phyloP scores from a whole-genome alignment of 192 early-diverging fungal genomes.

The Chytriomyces hyalinus region DNA sequence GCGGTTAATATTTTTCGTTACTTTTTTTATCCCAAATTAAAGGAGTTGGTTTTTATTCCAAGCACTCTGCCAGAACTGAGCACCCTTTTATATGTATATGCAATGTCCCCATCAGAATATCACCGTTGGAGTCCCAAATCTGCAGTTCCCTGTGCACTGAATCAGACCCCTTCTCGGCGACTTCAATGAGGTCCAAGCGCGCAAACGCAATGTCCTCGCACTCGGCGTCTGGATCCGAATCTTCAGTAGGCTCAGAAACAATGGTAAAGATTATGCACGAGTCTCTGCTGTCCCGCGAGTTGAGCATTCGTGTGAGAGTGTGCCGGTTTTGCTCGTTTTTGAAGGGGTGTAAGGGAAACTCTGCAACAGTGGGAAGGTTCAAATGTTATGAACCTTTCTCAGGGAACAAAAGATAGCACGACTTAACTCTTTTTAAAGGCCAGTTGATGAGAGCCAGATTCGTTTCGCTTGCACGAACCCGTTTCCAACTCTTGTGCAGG shows the following conservation, averaged over 20 bases:
- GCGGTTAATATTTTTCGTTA: too few relatives aligned
- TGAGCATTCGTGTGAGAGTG: not conserved
- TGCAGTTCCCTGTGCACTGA: constrained; percentile 13
- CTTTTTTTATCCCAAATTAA: too few relatives aligned
- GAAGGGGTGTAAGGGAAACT: constrained; percentile 23
- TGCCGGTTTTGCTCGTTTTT: constrained; percentile 22
- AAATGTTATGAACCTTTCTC: not conserved
- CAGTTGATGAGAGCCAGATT: constrained; percentile 17
- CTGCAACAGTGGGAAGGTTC: not conserved
- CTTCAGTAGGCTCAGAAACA: constrained; percentile 32
- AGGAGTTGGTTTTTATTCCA: not conserved
- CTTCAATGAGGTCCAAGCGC: constrained; percentile 18
- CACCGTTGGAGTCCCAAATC: constrained; percentile 30
- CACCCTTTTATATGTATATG: constrained; percentile 4
- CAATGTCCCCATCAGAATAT: constrained; percentile 33
- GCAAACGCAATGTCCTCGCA: constrained; percentile 33
- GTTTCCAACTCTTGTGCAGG: constrained; percentile 48
- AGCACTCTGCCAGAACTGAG: constrained; percentile 20
- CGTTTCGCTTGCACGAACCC: constrained; percentile 26
- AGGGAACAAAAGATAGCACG: not conserved
- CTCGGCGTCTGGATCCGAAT: constrained; percentile 26
- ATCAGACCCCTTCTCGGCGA: not conserved
- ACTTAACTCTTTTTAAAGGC: constrained; percentile 15
- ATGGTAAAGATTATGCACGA: constrained; percentile 23
- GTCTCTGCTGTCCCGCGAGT: constrained; percentile 16